Evolutionary conservation across 2,329 filamentous ascomycete genomes (phyloP).

Genomic region (Fusarium tricinctum): DNA sequence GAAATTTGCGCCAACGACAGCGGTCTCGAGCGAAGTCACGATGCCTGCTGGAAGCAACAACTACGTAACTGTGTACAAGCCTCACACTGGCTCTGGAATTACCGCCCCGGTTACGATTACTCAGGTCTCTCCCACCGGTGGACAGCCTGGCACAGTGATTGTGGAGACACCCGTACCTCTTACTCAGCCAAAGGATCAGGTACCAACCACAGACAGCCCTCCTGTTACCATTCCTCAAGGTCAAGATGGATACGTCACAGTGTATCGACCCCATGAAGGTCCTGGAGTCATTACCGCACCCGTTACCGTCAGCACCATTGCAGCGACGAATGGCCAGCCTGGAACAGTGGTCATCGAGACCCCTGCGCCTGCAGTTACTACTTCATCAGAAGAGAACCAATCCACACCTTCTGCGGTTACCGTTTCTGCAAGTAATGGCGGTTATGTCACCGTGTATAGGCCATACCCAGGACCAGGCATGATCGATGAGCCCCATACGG

Average conservation of each 20-base stretch:
- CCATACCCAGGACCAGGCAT: conserved; percentile 31
- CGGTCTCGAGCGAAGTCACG: conserved; percentile 13
- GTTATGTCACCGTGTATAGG: conserved; percentile 31
- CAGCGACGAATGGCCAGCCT: conserved; percentile 27
- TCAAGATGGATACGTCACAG: no score
- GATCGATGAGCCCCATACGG: conserved; percentile 27
- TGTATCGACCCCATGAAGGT: conserved; percentile 30
- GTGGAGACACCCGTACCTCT: conserved; percentile 35
- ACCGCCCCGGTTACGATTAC: conserved; percentile 36
- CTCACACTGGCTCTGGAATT: conserved; percentile 29
- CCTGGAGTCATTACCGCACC: conserved; percentile 30
- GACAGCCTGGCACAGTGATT: conserved; percentile 37
- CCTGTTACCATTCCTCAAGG: conserved; percentile 34
- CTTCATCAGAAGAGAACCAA: background rate
- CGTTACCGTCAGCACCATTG: conserved; percentile 29
- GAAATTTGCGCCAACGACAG: conserved; percentile 23
- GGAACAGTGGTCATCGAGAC: conserved; percentile 39
- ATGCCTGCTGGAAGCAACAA: conserved; percentile 3
- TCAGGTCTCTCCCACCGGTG: conserved; percentile 33
- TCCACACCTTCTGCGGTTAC: conserved; percentile 23
- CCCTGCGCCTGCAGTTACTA: conserved; percentile 9
- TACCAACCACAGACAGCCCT: conserved; percentile 10
- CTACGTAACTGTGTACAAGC: conserved; percentile 39
- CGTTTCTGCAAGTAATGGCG: conserved; percentile 22
- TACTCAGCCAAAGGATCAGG: background rate